phyloP scores from a whole-genome alignment of 2,329 filamentous ascomycete species.

The Ophiostoma sp. region DNA sequence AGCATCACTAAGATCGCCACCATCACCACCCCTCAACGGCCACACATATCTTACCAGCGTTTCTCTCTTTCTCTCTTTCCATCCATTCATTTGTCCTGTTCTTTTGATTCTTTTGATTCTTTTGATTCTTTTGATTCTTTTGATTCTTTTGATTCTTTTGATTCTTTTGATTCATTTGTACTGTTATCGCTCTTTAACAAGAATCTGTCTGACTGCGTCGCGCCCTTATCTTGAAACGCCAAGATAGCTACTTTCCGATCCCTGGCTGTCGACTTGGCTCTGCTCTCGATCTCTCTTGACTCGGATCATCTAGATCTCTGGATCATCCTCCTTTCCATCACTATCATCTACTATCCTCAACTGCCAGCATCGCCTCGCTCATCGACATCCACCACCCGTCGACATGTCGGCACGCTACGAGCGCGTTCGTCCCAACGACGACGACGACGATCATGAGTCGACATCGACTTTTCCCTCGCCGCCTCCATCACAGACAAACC shows the following conservation, averaged over 20 bases:
- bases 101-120: neutral
- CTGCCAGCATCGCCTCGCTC: neutral
- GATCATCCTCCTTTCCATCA: neutral
- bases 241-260: neutral
- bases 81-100: neutral
- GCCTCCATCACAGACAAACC: conserved; percentile 40
- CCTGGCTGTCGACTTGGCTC: conserved; percentile 9
- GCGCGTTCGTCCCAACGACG: conserved; percentile 42
- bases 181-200: neutral
- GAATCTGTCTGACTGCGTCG: neutral
- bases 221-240: neutral
- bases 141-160: neutral
- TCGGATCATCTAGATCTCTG: neutral
- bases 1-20: neutral
- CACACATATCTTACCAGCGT: neutral
- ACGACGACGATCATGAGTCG: conserved; percentile 52
- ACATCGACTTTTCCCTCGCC: conserved; percentile 47
- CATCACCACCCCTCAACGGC: conserved; percentile 1
- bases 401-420: conserved; percentile 54
- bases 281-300: neutral
- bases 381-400: neutral
- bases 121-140: neutral
- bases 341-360: neutral
- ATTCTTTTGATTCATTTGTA: too few species aligned
- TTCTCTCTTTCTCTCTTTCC: neutral